Conservation (phyloP, 768 basidiomycete genomes). For the Mycena filopes region DNA sequence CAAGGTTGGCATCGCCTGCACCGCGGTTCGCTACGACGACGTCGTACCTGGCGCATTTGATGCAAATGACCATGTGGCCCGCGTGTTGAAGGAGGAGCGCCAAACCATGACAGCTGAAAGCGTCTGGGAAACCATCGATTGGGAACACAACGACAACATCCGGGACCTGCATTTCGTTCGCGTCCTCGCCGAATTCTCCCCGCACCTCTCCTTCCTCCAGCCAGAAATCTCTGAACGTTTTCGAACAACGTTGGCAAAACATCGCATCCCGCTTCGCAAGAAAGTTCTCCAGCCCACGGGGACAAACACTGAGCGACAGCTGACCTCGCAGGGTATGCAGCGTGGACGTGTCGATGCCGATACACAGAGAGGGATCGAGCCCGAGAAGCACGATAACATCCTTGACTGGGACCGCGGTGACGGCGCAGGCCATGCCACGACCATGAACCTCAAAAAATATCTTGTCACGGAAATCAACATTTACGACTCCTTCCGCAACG, state of each 20-base stretch:
- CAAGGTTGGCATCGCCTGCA: background rate
- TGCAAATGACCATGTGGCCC: background rate
- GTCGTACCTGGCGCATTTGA: background rate
- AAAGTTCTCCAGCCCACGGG: background rate
- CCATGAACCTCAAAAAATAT: background rate
- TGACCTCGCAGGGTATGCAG: constrained; percentile 17
- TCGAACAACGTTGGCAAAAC: background rate
- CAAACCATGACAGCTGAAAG: background rate
- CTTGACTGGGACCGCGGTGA: background rate
- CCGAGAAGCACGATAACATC: background rate
- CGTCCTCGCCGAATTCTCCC: background rate
- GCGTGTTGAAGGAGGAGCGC: background rate
- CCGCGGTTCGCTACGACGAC: background rate
- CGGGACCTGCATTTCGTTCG: background rate
- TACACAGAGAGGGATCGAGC: background rate
- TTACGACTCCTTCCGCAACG: background rate
- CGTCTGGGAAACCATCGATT: background rate
- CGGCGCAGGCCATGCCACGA: background rate
- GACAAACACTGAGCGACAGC: constrained; percentile 27
- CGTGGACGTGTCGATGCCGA: background rate
- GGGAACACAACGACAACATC: background rate
- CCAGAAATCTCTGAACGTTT: background rate
- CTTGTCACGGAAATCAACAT: background rate
- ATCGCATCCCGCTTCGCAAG: background rate
- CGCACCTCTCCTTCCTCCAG: background rate